Percentiles rank a stretch among this genome's conserved stretches.
These are phyloP conservation scores for Fusarium falciforme DNA, from an alignment of 2,329 filamentous ascomycete genomes.

Conservation along the genomic window DNA sequence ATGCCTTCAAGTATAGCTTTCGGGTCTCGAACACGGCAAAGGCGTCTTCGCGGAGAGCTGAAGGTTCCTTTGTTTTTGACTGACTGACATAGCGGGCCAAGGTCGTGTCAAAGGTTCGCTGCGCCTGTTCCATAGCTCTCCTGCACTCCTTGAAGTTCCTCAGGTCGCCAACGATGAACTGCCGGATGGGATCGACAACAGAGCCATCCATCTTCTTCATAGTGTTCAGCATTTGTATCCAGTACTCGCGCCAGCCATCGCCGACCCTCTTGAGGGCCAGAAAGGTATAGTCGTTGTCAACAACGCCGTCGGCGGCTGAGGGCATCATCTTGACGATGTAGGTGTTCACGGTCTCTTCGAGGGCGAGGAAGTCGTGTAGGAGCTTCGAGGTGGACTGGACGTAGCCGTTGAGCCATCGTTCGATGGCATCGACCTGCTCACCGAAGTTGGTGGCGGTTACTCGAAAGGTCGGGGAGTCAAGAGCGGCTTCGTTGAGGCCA, in stretches of 20 bases:
- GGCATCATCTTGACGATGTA: slow-evolving; percentile 84
- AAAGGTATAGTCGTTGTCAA: slow-evolving; percentile 96
- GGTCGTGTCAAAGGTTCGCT: slow-evolving; percentile 85
- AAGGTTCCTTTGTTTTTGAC: slow-evolving; percentile 93
- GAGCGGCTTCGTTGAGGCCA: slow-evolving; percentile 89
- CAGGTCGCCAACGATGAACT: slow-evolving; percentile 83
- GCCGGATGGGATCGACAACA: slow-evolving; percentile 83
- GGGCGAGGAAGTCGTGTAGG: slow-evolving; percentile 71
- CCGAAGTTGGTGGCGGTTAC: slow-evolving; percentile 86
- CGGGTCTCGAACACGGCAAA: slow-evolving; percentile 95
- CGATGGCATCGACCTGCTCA: slow-evolving; percentile 91
- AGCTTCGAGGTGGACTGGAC: slow-evolving; percentile 65
- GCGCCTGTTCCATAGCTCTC: slow-evolving; percentile 78
- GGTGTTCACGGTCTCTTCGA: slow-evolving; percentile 83
- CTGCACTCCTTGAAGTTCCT: slow-evolving; percentile 88
- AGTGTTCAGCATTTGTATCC: slow-evolving; percentile 78
- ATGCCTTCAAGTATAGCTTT: slow-evolving; percentile 89
- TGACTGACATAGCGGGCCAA: slow-evolving; percentile 86
- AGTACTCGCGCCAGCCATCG: slow-evolving; percentile 89
- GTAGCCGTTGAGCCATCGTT: slow-evolving; percentile 85
- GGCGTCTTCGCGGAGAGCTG: slow-evolving; percentile 90
- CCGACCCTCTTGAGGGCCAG: slow-evolving; percentile 86
- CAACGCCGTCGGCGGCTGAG: slow-evolving; percentile 81
- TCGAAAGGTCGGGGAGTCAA: slow-evolving; percentile 96
- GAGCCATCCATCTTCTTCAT: slow-evolving; percentile 82